A percentile compares a stretch with the other conserved stretches of the same genome.
Conservation (phyloP, 768 basidiomycete species). For the Lactarius pseudohatsudake region DNA sequence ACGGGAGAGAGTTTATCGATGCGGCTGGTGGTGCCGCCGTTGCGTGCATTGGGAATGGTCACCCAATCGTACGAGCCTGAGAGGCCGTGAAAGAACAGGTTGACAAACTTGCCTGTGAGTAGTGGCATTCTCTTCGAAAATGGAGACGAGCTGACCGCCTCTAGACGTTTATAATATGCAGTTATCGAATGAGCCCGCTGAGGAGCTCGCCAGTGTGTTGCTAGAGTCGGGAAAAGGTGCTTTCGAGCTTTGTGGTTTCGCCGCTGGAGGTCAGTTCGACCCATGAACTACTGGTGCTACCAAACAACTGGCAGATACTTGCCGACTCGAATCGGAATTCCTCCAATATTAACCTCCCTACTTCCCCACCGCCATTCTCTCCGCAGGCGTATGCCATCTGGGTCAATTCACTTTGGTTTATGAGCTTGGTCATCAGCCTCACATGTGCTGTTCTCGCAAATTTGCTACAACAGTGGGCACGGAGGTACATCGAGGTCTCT, state of each 20-base stretch:
- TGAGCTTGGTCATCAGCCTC: no score
- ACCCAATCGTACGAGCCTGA: slow-evolving; percentile 69
- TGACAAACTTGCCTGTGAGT: slow-evolving; percentile 73
- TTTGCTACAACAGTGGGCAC: no score
- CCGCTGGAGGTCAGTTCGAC: slow-evolving; percentile 61
- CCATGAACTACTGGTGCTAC: background rate
- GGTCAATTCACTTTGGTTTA: no score
- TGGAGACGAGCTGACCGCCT: background rate
- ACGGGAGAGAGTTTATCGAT: slow-evolving; percentile 70
- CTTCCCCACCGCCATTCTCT: no score
- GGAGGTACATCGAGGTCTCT: no score
- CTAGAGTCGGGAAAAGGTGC: slow-evolving; percentile 68
- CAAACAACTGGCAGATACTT: no score
- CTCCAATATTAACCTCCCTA: no score
- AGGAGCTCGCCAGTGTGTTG: slow-evolving; percentile 68
- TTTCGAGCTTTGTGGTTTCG: slow-evolving; percentile 69
- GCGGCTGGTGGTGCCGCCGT: slow-evolving; percentile 87
- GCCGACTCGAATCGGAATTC: no score
- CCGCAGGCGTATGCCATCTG: no score
- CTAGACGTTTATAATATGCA: slow-evolving; percentile 89
- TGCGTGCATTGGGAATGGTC: slow-evolving; percentile 69
- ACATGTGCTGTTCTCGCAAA: no score
- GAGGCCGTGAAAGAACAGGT: slow-evolving; percentile 78
- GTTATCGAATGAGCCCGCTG: slow-evolving; percentile 77
- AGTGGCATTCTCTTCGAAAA: background rate